Conservation (phyloP, 495 filamentous ascomycete species). For the Neurospora sp. region DNA sequence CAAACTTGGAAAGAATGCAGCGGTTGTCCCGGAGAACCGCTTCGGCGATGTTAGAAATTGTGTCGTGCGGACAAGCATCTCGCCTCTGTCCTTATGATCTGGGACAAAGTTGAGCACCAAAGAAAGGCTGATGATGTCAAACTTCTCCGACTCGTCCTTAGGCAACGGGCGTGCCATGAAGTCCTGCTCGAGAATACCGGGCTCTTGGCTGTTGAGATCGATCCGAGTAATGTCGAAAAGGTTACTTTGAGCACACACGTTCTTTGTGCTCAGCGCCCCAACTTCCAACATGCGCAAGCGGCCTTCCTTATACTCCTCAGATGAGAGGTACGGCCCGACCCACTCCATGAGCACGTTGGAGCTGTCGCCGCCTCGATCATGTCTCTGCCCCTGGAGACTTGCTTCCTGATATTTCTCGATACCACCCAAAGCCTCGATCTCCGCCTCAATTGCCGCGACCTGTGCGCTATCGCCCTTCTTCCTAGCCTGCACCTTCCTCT, state of each 20-base stretch:
- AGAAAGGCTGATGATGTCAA: constrained; percentile 88
- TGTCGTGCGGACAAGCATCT: constrained; percentile 74
- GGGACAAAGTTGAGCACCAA: constrained; percentile 93
- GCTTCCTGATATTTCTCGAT: constrained; percentile 78
- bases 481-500: constrained; percentile 59
- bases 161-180: constrained; percentile 88
- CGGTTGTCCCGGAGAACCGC: constrained; percentile 7
- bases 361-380: constrained; percentile 81
- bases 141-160: constrained; percentile 45
- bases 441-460: constrained; percentile 45
- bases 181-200: constrained; percentile 75
- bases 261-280: constrained; percentile 75
- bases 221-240: constrained; percentile 72
- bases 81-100: constrained; percentile 59
- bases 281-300: constrained; percentile 71
- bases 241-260: constrained; percentile 65
- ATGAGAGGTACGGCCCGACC: constrained; percentile 43
- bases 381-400: constrained; percentile 77
- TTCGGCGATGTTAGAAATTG: constrained; percentile 43
- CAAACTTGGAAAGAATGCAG: constrained; percentile 54
- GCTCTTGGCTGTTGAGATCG: constrained; percentile 77
- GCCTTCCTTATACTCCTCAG: constrained; percentile 16
- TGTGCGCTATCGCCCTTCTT: constrained; percentile 48
- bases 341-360: constrained; percentile 80
- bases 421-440: constrained; percentile 56